Evolutionary conservation across 169 alveolate genomes (phyloP).

Genomic region (Plasmodium reichenowi): DNA sequence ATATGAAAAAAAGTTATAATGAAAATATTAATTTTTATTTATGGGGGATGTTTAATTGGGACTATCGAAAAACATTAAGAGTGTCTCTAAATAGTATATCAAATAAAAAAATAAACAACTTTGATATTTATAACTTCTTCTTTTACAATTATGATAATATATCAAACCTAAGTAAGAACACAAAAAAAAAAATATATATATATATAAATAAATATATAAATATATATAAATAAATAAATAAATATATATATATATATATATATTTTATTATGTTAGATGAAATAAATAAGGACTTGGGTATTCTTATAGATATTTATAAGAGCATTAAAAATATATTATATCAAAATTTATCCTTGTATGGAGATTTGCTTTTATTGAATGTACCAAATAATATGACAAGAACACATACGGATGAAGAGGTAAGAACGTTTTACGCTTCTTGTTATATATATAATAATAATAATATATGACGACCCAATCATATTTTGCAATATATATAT

Average conservation of each 20-base stretch:
- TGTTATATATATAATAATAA: conserved; percentile 1
- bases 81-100: conserved; percentile 48
- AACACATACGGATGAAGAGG: conserved; percentile 66
- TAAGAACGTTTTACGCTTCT: conserved; percentile 3
- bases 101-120: conserved; percentile 50
- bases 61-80: conserved; percentile 36
- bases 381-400: conserved; percentile 9
- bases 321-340: conserved; percentile 31
- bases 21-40: conserved; percentile 37
- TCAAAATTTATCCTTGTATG: conserved; percentile 61
- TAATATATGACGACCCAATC: background rate
- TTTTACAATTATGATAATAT: conserved; percentile 47
- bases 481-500: background rate
- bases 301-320: conserved; percentile 34
- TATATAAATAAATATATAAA: background rate
- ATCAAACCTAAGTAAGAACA: conserved; percentile 37
- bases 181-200: background rate
- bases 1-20: conserved; percentile 5
- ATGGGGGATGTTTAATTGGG: conserved; percentile 62
- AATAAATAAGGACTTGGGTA: conserved; percentile 35
- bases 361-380: conserved; percentile 31
- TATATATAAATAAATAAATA: background rate
- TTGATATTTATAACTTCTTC: conserved; percentile 50
- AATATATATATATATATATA: background rate
- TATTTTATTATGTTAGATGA: conserved; percentile 14